Percentiles rank a stretch among this genome's conserved stretches.
Evolutionary conservation across 352 stramenopile species (phyloP).

Genomic region (Phytophthora constricta): DNA sequence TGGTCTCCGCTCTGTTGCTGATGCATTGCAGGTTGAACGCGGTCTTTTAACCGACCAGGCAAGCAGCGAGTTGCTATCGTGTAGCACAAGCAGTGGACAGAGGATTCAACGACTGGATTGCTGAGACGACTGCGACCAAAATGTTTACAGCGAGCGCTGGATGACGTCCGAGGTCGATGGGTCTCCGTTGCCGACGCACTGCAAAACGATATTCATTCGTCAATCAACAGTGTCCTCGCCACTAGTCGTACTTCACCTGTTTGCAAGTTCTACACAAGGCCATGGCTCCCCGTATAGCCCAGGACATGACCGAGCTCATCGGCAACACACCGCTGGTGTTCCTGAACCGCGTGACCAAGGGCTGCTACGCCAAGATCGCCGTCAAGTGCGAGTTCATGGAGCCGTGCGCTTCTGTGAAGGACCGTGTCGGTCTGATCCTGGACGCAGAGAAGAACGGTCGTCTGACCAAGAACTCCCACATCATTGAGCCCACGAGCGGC

Average conservation of each 20-base stretch:
- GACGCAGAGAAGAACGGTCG: slow-evolving; percentile 60
- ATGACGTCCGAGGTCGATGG: too few species aligned
- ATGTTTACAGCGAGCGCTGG: not conserved
- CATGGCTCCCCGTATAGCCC: slow-evolving; percentile 70
- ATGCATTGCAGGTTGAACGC: too few species aligned
- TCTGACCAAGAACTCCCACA: slow-evolving; percentile 64
- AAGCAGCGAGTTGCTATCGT: too few species aligned
- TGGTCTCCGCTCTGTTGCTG: too few species aligned
- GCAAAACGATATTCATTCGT: not conserved
- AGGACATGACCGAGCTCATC: slow-evolving; percentile 93
- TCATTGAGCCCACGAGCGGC: not conserved
- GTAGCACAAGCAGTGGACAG: too few species aligned
- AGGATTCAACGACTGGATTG: too few species aligned
- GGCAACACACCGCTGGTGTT: slow-evolving; percentile 93
- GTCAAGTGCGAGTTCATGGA: slow-evolving; percentile 88
- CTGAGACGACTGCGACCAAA: not conserved
- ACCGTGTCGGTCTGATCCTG: slow-evolving; percentile 78
- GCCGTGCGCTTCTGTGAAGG: slow-evolving; percentile 76
- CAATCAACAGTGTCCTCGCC: not conserved
- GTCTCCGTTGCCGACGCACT: too few species aligned
- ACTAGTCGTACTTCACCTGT: too few species aligned
- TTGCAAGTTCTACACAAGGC: too few species aligned
- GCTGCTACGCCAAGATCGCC: slow-evolving; percentile 69
- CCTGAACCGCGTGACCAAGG: slow-evolving; percentile 78
- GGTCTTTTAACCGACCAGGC: too few species aligned